phyloP scores from a whole-genome alignment of 768 basidiomycete genomes.

The Lactarius vividus region DNA sequence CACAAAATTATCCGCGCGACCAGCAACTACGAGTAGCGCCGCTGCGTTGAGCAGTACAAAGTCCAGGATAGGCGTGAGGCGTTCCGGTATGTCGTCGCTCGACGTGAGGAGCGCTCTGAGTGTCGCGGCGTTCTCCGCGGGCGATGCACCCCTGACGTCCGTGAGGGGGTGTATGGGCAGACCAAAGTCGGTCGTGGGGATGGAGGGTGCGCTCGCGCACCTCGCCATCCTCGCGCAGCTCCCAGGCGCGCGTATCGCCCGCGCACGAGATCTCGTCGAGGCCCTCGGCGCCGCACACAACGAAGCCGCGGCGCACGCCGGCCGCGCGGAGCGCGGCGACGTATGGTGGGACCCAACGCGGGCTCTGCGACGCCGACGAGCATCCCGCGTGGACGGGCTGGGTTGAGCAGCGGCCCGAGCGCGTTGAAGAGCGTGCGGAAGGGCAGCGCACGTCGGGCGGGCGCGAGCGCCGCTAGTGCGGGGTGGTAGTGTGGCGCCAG shows the following conservation, averaged over 20 bases:
- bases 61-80: slow-evolving; percentile 64
- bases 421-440: slow-evolving; percentile 98
- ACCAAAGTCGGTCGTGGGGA: slow-evolving; percentile 70
- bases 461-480: slow-evolving; percentile 73
- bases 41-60: slow-evolving; percentile 92
- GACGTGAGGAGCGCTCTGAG: slow-evolving; percentile 63
- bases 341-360: slow-evolving; percentile 78
- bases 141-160: slow-evolving; percentile 69
- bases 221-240: slow-evolving; percentile 58
- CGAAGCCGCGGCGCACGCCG: slow-evolving; percentile 79
- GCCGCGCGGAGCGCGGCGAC: slow-evolving; percentile 68
- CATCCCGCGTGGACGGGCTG: slow-evolving; percentile 82
- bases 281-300: slow-evolving; percentile 90
- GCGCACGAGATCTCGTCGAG: slow-evolving; percentile 96
- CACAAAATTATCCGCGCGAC: slow-evolving; percentile 63
- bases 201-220: slow-evolving; percentile 62
- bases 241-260: slow-evolving; percentile 84
- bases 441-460: slow-evolving; percentile 80
- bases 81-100: slow-evolving; percentile 52
- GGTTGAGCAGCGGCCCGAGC: slow-evolving; percentile 92
- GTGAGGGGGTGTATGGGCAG: slow-evolving; percentile 65
- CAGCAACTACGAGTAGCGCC: slow-evolving; percentile 83
- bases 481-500: slow-evolving; percentile 95
- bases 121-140: slow-evolving; percentile 75
- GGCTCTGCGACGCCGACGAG: slow-evolving; percentile 85